phyloP scores from a whole-genome alignment of 1,284 basidiomycete genomes.

The Sphagnurus paluster region DNA sequence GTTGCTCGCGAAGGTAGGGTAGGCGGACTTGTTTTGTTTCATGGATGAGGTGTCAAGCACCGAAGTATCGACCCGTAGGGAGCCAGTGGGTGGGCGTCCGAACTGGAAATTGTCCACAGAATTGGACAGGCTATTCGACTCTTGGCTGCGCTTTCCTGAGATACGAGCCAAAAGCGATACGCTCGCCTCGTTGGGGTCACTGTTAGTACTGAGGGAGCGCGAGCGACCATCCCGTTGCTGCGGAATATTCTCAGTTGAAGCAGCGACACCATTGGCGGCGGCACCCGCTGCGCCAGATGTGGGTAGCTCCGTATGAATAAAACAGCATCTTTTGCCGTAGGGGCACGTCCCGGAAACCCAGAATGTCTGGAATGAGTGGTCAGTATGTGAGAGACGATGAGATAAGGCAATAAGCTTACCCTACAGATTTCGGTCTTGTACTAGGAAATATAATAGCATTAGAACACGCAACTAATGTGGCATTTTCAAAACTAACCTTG shows the following conservation, averaged over 20 bases:
- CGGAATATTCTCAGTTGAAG: constrained; percentile 50
- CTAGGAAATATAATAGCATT: constrained; percentile 35
- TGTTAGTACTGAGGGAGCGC: constrained; percentile 70
- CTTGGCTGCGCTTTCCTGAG: constrained; percentile 61
- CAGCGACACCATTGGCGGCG: constrained; percentile 29
- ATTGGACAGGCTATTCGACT: constrained; percentile 39
- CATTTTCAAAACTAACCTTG: constrained; percentile 54
- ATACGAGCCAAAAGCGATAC: constrained; percentile 75
- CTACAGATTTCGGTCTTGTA: constrained; percentile 93
- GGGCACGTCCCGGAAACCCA: constrained; percentile 90
- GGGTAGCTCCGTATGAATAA: constrained; percentile 85
- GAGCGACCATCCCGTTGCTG: constrained; percentile 59
- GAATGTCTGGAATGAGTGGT: constrained; percentile 60
- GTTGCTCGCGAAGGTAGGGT: constrained; percentile 73
- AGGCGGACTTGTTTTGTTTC: constrained; percentile 80
- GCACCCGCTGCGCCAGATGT: constrained; percentile 47
- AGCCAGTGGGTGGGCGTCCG: constrained; percentile 62
- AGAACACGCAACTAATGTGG: constrained; percentile 7
- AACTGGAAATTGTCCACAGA: constrained; percentile 51
- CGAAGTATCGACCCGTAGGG: constrained; percentile 71
- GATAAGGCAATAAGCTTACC: constrained; percentile 42
- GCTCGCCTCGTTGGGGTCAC: constrained; percentile 71
- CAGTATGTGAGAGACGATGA: constrained; percentile 11
- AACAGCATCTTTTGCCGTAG: constrained; percentile 88
- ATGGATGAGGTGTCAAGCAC: constrained; percentile 55